A percentile compares a stretch with the other conserved stretches of the same genome.
phyloP scores from a whole-genome alignment of 163 green algal species.

The Volvox carteri region DNA sequence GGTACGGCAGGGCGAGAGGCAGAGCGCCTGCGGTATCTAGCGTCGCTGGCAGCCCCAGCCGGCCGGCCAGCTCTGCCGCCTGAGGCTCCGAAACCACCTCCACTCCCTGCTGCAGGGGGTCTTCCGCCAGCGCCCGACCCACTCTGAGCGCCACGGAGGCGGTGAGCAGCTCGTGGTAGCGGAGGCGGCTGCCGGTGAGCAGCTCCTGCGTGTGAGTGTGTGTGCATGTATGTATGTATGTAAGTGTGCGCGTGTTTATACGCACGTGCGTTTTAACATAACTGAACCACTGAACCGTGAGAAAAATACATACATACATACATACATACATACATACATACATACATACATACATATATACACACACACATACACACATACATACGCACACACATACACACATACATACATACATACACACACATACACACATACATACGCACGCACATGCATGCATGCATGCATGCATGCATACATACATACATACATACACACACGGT shows the following conservation, averaged over 20 bases:
- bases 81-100: slow-evolving; percentile 40
- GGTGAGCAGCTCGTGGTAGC: slow-evolving; percentile 69
- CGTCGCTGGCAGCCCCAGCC: slow-evolving; percentile 59
- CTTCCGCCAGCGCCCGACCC: slow-evolving; percentile 27
- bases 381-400: no score
- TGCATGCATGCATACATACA: no score
- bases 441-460: no score
- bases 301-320: no score
- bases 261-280: background rate
- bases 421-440: no score
- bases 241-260: background rate
- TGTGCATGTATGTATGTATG: background rate
- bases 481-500: no score
- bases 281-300: no score
- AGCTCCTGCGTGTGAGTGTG: slow-evolving; percentile 50
- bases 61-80: slow-evolving; percentile 38
- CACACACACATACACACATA: no score
- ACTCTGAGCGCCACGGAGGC: slow-evolving; percentile 50
- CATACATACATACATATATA: no score
- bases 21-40: slow-evolving; percentile 34
- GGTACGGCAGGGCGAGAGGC: slow-evolving; percentile 47
- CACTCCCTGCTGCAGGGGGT: slow-evolving; percentile 47
- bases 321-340: no score
- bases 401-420: no score
- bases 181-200: slow-evolving; percentile 31